These are phyloP conservation scores for Nemania serpens DNA, from an alignment of 2,329 filamentous ascomycete species.

Conservation along the genomic window DNA sequence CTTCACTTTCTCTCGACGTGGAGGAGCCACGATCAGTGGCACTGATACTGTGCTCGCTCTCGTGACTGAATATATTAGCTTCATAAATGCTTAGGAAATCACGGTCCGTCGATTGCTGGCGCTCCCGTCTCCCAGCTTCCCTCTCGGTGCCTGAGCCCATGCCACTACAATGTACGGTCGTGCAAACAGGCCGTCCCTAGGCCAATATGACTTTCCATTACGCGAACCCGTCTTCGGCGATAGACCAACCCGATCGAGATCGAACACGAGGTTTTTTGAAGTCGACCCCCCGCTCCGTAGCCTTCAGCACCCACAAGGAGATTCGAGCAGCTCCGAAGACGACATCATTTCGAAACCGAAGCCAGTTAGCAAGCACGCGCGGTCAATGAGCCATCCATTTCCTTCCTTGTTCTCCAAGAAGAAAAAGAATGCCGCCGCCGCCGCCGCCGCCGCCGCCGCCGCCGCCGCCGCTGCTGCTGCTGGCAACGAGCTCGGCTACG, in stretches of 20 bases:
- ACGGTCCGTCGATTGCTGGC: constrained; percentile 17
- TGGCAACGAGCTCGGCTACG: constrained; percentile 39
- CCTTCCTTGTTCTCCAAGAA: constrained; percentile 71
- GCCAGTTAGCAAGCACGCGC: constrained; percentile 50
- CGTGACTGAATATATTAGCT: not conserved
- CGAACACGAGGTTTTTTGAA: constrained; percentile 36
- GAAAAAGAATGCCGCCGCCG: constrained; percentile 51
- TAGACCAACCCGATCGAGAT: constrained; percentile 31
- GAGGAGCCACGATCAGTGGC: constrained; percentile 2
- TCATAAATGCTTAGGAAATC: constrained; percentile 24
- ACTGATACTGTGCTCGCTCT: not conserved
- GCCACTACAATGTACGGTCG: constrained; percentile 33
- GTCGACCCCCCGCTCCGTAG: constrained; percentile 29
- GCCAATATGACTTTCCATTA: constrained; percentile 36
- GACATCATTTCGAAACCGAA: constrained; percentile 36
- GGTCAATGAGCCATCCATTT: constrained; percentile 82
- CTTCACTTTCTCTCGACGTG: not conserved
- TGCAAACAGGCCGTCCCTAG: constrained; percentile 35
- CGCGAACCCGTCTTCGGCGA: constrained; percentile 32
- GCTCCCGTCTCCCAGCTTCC: constrained; percentile 25
- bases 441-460: constrained; percentile 33
- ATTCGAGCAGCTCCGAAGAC: constrained; percentile 51
- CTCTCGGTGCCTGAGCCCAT: constrained; percentile 16
- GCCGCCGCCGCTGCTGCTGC: constrained; percentile 29
- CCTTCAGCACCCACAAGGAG: constrained; percentile 37